Conservation (phyloP, 192 early-diverging fungal genomes). For the Pilaira anomala region DNA sequence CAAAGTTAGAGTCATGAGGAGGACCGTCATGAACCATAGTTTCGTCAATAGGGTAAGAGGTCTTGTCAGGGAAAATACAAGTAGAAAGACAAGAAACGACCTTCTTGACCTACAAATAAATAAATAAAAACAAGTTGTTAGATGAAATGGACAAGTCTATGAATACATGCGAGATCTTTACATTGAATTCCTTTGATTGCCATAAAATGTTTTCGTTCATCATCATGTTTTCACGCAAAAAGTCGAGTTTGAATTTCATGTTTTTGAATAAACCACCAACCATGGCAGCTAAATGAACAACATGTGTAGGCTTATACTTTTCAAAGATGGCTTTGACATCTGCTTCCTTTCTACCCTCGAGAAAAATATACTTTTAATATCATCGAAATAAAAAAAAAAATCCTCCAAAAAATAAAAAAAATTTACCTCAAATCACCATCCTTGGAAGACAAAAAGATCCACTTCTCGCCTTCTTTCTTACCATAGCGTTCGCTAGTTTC, state of each 20-base stretch:
- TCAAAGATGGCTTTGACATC: slow-evolving; percentile 69
- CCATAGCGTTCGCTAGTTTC: slow-evolving; percentile 48
- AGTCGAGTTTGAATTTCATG: slow-evolving; percentile 77
- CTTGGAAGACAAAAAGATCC: slow-evolving; percentile 72
- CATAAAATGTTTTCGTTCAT: slow-evolving; percentile 80
- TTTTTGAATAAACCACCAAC: slow-evolving; percentile 79
- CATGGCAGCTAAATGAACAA: slow-evolving; percentile 73
- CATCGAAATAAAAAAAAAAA: too few relatives aligned
- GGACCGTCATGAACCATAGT: slow-evolving; percentile 82
- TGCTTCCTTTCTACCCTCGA: slow-evolving; percentile 54
- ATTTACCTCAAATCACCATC: slow-evolving; percentile 75
- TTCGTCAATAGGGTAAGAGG: slow-evolving; percentile 80
- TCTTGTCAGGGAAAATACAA: slow-evolving; percentile 84
- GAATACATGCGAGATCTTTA: slow-evolving; percentile 27
- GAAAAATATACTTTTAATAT: neutral
- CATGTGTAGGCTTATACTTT: slow-evolving; percentile 72
- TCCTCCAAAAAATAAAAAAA: too few relatives aligned
- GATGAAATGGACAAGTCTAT: neutral
- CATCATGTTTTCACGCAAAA: slow-evolving; percentile 70
- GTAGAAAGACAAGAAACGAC: slow-evolving; percentile 84
- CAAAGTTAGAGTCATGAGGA: slow-evolving; percentile 78
- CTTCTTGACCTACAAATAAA: slow-evolving; percentile 62
- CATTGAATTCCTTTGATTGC: slow-evolving; percentile 55
- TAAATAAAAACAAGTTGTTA: neutral
- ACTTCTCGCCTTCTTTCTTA: slow-evolving; percentile 61